Evolutionary conservation across 2,329 filamentous ascomycete species (phyloP).

Genomic region (Ceratocystis variospora): DNA sequence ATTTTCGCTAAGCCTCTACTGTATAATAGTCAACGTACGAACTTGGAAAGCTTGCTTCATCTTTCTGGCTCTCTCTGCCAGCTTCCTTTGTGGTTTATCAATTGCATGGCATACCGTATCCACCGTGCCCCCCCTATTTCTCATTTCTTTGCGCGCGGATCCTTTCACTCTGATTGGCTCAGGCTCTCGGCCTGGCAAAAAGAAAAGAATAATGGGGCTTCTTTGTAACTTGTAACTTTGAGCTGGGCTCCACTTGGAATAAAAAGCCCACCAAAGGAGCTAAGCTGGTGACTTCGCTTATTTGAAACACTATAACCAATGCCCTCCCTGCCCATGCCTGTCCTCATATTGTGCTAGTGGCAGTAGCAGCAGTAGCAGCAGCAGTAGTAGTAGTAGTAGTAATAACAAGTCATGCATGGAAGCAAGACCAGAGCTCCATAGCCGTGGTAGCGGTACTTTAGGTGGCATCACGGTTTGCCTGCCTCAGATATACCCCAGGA

Average conservation of each 20-base stretch:
- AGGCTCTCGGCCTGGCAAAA: not conserved
- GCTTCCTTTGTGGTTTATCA: not conserved
- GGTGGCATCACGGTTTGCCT: too few species aligned
- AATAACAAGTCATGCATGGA: not conserved
- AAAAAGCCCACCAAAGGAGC: not conserved
- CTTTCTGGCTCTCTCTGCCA: not conserved
- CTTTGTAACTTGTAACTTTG: slow-evolving; percentile 1
- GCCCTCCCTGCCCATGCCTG: not conserved
- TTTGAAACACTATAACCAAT: slow-evolving; percentile 1
- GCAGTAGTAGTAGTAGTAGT: not conserved
- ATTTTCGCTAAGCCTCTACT: not conserved
- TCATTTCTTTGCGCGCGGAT: not conserved
- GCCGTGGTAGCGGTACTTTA: too few species aligned
- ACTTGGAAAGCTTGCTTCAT: not conserved
- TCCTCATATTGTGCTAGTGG: too few species aligned
- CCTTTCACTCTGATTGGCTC: not conserved
- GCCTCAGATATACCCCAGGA: too few species aligned
- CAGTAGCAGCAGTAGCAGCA: not conserved
- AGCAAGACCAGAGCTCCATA: too few species aligned
- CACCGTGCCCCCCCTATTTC: not conserved
- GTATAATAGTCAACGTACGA: not conserved
- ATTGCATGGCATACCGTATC: not conserved
- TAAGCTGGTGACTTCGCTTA: slow-evolving; percentile 4
- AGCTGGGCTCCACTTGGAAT: not conserved
- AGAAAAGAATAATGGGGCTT: not conserved